phyloP scores from a whole-genome alignment of 2,329 filamentous ascomycete genomes.

The Beauveria sp. region DNA sequence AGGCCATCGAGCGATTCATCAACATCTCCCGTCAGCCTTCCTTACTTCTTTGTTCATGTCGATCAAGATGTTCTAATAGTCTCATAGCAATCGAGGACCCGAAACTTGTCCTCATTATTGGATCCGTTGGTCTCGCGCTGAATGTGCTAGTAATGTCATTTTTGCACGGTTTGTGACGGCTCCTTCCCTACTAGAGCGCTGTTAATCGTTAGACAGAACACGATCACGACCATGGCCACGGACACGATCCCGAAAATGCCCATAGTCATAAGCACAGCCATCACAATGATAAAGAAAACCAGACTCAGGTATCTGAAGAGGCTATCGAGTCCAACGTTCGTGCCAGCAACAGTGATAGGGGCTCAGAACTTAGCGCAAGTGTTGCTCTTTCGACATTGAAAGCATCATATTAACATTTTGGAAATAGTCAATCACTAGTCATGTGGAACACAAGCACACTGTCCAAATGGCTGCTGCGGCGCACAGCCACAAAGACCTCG shows the following conservation, averaged over 20 bases:
- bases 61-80: constrained; percentile 1
- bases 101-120: constrained; percentile 59
- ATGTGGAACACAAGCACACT: constrained; percentile 44
- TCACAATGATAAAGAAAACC: background rate
- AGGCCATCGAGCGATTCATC: constrained; percentile 65
- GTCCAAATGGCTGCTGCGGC: constrained; percentile 18
- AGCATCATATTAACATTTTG: background rate
- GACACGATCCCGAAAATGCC: background rate
- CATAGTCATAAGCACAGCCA: constrained; percentile 14
- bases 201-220: constrained; percentile 17
- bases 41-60: background rate
- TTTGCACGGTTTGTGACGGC: constrained; percentile 48
- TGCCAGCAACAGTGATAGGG: background rate
- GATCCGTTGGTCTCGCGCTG: constrained; percentile 55
- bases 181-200: too few species aligned
- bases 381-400: background rate
- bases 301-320: background rate
- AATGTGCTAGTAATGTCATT: constrained; percentile 61
- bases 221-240: constrained; percentile 15
- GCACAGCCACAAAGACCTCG: constrained; percentile 49
- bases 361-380: background rate
- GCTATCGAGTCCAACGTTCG: background rate
- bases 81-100: constrained; percentile 54
- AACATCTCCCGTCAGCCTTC: constrained; percentile 39
- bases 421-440: constrained; percentile 19